Base-by-base conservation (phyloP, 164 flowering plant genomes). In the Akebia trifoliata region DNA sequence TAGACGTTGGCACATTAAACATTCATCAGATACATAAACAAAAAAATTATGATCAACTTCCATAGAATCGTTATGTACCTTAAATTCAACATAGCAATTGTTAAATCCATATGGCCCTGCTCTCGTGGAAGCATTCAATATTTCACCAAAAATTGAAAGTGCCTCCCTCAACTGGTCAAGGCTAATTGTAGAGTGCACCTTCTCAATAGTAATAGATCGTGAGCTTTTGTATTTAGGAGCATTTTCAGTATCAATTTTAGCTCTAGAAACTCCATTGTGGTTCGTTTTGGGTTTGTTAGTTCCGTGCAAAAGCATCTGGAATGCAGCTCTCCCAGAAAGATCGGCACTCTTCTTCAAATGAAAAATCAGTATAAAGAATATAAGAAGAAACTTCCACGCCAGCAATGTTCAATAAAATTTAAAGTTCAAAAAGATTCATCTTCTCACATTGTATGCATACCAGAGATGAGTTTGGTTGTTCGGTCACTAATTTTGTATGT, bases 131-230 rank as follows among this genome's bases (percentile, higher is more conserved):
- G 67, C 66, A 42, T 50, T 57, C 14, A 64, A 49, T 40, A 70
- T 56, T 56, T 65, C 63, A 40, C 73, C 67, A 62, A 65, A 65
- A 18, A 0, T 22, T 11, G 71, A 70, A 38, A 54, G 10, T 12
- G 62, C 66, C 43, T 66, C 59, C 56, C 40, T 59, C 56, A 71
- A 60, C 30, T 64, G 40, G 17, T n/a, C 20, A 57, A 61, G 48
- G 52, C 24, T 46, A 34, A 76, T 39, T 28, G 28, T 32, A 12
- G 69, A 55, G 12, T 64, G 74, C 24, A 77, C 37, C 34, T 69
- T 72, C 70, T 59, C 61, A 61, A 77, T 36, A 25, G 55, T 56
- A 37, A 76, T 55, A 22, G 72, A 62, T 29, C 42, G 25, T 10
- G 54, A 40, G 22, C 6, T 30, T 32, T 57, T 51, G 39, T 36